Base-by-base conservation (phyloP, 768 basidiomycete species). In the Tulasnella calospora region DNA sequence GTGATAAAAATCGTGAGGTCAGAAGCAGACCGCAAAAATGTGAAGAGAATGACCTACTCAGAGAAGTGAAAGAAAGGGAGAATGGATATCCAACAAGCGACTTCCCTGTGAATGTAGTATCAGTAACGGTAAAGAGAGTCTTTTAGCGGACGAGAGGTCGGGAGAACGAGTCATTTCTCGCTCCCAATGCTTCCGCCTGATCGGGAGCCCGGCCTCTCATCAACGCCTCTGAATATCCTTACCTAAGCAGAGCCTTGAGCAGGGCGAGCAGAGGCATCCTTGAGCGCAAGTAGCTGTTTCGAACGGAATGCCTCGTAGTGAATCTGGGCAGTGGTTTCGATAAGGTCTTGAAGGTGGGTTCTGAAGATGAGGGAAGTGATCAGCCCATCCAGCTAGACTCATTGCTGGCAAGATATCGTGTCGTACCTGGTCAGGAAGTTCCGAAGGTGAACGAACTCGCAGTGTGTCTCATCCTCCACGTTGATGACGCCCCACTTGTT, bases 281-380 rank as follows among this genome's bases (percentile, higher is more conserved):
- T 99, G 82, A 99, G 90, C 19, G 97, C 97, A 71, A 98, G 88
- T 81, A 99, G 86, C 87, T 99, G 97, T 87, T 98, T 98, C 82
- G 95, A 97, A 81, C 97, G 91, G 95, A 99, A 99, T 12, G 96
- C 95, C 87, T 99, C 97, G 84, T 99, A 99, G 86, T 99, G 97
- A 84, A 97, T 98, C 85, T 96, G 94, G 15, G 98, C 96, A 13
- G 98, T 99, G 77, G 97, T 98, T 88, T 99, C 97, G 84, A 99
- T 99, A 84, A 99, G 86, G 83, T 99, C 97, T 85, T 99, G 97
- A 83, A 99, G 85, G 86, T 99, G 98, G 40, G 97, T 97, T 86
- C 96, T 93, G 27, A 36, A 38, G n/a, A 19, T 19, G 33, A 71
- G 21, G 30, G 6, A n/a, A 69, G 71, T 55, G 36, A 47, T 71